A percentile compares a stretch with the other conserved stretches of the same genome.
These are phyloP conservation scores for Saccharomyces hybrid DNA, from an alignment of 1,139 yeast species.

Conservation along the genomic window DNA sequence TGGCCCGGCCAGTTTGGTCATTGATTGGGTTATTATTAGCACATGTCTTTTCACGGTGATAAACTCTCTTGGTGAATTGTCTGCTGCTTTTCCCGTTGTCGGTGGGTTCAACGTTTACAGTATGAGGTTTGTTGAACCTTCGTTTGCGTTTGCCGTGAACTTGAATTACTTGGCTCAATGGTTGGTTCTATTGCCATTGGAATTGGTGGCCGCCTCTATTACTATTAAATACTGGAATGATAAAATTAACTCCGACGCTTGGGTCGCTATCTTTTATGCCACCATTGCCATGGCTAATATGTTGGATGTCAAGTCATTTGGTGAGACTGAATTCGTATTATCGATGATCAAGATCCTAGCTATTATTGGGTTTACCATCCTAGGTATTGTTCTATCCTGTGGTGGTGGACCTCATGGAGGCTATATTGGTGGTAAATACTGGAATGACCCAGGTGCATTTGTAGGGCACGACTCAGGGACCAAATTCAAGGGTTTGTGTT, in stretches of 20 bases:
- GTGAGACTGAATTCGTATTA: constrained; percentile 59
- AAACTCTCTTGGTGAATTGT: constrained; percentile 62
- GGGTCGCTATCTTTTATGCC: constrained; percentile 58
- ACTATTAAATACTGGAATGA: constrained; percentile 62
- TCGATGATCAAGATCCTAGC: constrained; percentile 56
- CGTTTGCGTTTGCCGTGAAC: constrained; percentile 72
- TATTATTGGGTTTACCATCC: constrained; percentile 56
- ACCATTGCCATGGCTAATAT: constrained; percentile 49
- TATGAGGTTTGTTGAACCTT: constrained; percentile 56
- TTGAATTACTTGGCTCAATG: constrained; percentile 65
- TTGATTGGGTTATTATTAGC: constrained; percentile 46
- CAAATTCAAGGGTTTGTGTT: constrained; percentile 47
- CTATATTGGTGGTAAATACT: constrained; percentile 51
- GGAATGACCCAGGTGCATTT: constrained; percentile 64
- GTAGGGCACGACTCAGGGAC: constrained; percentile 39
- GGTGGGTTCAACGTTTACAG: constrained; percentile 68
- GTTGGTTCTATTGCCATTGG: constrained; percentile 62
- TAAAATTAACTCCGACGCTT: constrained; percentile 50
- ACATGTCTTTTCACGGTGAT: constrained; percentile 55
- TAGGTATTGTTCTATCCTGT: constrained; percentile 60
- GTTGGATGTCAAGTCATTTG: constrained; percentile 57
- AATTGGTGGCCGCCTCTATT: constrained; percentile 63
- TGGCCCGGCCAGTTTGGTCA: constrained; percentile 61
- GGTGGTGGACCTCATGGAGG: constrained; percentile 65
- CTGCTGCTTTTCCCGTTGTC: constrained; percentile 57